Percentiles rank a stretch among this genome's conserved stretches.
These are phyloP conservation scores for Xylogone sp. DNA, from an alignment of 2,329 filamentous ascomycete species.

Conservation along the genomic window DNA sequence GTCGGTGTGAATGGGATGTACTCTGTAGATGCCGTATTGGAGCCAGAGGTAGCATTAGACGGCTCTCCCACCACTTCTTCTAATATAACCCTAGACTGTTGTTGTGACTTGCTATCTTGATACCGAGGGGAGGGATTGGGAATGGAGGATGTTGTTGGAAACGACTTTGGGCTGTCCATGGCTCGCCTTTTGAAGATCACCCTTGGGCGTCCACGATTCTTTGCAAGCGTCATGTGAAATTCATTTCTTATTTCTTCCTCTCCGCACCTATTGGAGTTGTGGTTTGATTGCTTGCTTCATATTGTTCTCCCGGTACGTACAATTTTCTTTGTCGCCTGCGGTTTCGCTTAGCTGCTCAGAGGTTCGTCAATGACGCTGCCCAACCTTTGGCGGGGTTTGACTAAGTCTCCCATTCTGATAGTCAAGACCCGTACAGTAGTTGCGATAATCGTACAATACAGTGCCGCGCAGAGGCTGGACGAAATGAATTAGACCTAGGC, in stretches of 20 bases:
- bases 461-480: no score
- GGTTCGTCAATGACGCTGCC: neutral
- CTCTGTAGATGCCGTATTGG: conserved; percentile 5
- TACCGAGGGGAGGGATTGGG: neutral
- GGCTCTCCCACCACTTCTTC: neutral
- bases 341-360: neutral
- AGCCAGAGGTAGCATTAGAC: conserved; percentile 11
- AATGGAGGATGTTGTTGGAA: conserved; percentile 10
- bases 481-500: no score
- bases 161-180: conserved; percentile 8
- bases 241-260: conserved; percentile 6
- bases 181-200: conserved; percentile 25
- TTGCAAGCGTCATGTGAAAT: conserved; percentile 26
- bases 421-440: no score
- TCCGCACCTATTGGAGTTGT: neutral
- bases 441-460: no score
- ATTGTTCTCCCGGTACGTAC: conserved; percentile 4
- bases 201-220: conserved; percentile 18
- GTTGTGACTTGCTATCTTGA: conserved; percentile 5
- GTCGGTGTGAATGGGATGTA: neutral
- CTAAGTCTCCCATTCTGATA: neutral
- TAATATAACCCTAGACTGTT: neutral
- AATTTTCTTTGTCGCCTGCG: neutral
- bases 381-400: neutral
- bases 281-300: conserved; percentile 3